A percentile compares a stretch with the other conserved stretches of the same genome.
Evolutionary conservation across 768 basidiomycete species (phyloP).

Genomic region (Leccinum longicurvipes): DNA sequence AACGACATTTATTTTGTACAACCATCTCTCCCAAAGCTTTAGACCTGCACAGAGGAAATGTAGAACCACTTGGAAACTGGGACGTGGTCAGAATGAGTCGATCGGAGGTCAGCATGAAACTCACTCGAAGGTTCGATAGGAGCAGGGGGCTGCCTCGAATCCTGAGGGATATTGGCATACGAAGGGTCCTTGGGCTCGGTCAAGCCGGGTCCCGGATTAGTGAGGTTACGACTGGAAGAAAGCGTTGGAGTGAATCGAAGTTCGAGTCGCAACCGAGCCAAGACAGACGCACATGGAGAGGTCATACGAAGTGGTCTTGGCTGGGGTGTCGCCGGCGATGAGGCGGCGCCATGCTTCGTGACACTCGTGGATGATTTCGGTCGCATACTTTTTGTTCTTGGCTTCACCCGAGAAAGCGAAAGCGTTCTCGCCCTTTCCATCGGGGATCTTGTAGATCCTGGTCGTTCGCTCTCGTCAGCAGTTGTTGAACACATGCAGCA

Average conservation of each 20-base stretch:
- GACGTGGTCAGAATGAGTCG: conserved; percentile 10
- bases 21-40: conserved; percentile 9
- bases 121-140: conserved; percentile 88
- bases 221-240: conserved; percentile 69
- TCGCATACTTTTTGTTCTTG: conserved; percentile 99
- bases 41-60: conserved; percentile 86
- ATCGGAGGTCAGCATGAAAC: conserved; percentile 22
- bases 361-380: conserved; percentile 98
- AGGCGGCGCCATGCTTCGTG: conserved; percentile 98
- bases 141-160: conserved; percentile 81
- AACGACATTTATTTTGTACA: background rate
- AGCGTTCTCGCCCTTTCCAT: conserved; percentile 94
- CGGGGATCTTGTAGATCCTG: conserved; percentile 95
- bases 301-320: conserved; percentile 70
- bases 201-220: conserved; percentile 67
- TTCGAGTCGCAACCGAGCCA: background rate
- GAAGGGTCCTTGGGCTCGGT: conserved; percentile 56
- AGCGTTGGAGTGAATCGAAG: conserved; percentile 1
- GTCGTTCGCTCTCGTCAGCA: background rate
- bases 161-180: conserved; percentile 67
- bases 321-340: conserved; percentile 71
- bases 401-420: conserved; percentile 99
- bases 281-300: conserved; percentile 71
- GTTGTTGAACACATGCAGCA: background rate
- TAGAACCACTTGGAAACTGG: conserved; percentile 92